Base-by-base conservation (phyloP, 805 yeast species). In the Cyberlindnera subsufficiens region DNA sequence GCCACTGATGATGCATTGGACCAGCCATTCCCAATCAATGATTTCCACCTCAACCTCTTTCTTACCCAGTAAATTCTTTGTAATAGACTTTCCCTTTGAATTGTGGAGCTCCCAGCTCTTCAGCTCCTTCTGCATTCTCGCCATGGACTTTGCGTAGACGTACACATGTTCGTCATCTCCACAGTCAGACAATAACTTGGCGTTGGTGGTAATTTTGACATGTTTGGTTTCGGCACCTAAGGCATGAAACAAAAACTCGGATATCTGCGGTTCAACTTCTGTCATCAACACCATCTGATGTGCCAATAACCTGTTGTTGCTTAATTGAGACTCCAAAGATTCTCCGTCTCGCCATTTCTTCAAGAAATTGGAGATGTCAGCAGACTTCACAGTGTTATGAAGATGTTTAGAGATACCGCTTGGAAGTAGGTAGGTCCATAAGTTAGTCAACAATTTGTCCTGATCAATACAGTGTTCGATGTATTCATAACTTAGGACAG, bases 11-110 rank as follows among this genome's bases (percentile, higher is more conserved):
- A 77, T 67, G 60, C 82, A 75, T 46, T 80, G 85, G 1, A 78
- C 82, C 1, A 78, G 66, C 86, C 86, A 80, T 53, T 80, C 85
- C 84, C 83, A 78, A 52, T 72, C 65, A 10, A 78, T 63, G 4
- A 73, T 32, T 50, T 63, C 54, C 35, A 32, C n/a, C 22, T 39
- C 27, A 30, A 41, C 25, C 3, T 19, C 17, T 14, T 15, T 35
- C 13, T 34, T 15, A 3, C 29, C 35, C 11, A 31, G 6, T 10
- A 31, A 17, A 13, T 33, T 38, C 29, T 29, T 40, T 30, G 40
- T 18, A 22, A 39, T 38, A 5, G 46, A 40, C 3, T 37, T 17
- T 37, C 37, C 42, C 31, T 31, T 42, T 6, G 42, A 16, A 10
- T 34, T 27, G 7, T 38, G 39, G 16, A 37, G n/a, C 7, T 38